phyloP scores from a whole-genome alignment of 768 basidiomycete genomes.

The Pulveroboletus sp. region DNA sequence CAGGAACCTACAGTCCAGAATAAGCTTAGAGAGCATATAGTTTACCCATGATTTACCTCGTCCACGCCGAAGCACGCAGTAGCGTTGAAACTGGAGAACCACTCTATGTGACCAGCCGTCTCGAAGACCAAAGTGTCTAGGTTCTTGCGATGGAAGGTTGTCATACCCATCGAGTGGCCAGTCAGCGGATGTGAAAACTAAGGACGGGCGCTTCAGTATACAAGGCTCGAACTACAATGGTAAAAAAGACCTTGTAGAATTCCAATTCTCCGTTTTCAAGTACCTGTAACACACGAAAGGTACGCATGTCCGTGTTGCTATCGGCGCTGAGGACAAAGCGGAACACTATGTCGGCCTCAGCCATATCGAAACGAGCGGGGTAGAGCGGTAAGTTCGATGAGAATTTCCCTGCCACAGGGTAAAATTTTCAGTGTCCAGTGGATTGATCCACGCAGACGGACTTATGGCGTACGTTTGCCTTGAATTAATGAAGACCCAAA shows the following conservation, averaged over 20 bases:
- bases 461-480: conserved; percentile 7
- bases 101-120: conserved; percentile 51
- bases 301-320: conserved; percentile 37
- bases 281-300: conserved; percentile 39
- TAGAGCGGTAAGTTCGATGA: not conserved
- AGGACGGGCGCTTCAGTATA: not conserved
- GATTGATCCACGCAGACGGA: not conserved
- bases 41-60: conserved; percentile 30
- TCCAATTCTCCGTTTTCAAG: conserved; percentile 33
- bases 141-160: conserved; percentile 49
- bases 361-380: conserved; percentile 20
- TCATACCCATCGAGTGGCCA: conserved; percentile 39
- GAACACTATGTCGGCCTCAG: conserved; percentile 36
- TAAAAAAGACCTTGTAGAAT: conserved; percentile 39
- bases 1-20: conserved; percentile 30
- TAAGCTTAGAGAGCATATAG: not conserved
- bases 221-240: not conserved
- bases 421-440: not conserved
- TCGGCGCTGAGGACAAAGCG: conserved; percentile 35
- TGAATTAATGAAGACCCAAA: conserved; percentile 3
- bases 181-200: conserved; percentile 46
- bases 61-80: conserved; percentile 48
- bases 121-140: conserved; percentile 42
- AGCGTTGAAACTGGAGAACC: conserved; percentile 44
- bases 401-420: too few relatives aligned